Base-by-base conservation (phyloP, 352 stramenopile genomes). In the Thraustotheca clavata region DNA sequence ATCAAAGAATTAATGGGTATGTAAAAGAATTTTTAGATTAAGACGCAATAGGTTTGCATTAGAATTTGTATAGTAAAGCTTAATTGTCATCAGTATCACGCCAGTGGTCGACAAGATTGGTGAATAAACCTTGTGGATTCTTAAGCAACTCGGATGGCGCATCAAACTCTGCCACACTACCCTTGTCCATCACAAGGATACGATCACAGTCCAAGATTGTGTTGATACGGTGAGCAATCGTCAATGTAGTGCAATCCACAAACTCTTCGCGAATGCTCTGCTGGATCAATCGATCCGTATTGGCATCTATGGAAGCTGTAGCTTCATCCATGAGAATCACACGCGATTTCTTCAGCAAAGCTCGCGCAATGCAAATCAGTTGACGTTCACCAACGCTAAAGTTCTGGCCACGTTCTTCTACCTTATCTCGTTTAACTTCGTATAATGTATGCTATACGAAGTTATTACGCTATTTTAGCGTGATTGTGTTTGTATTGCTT, bases 261-360 rank as follows among this genome's bases (percentile, higher is more conserved):
- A 98, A 98, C 35, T 94, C 88, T 49, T 90, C 72, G 32, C 90
- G 75, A 61, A 97, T 94, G n/a, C 73, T 78, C 12, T 71, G 31
- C 46, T 81, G 76, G 48, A 91, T 92, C 14, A 74, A 63, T 11
- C 68, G 60, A 73, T 96, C 87, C 32, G 73, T 79, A 14, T 71
- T 80, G 43, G 72, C 76, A 62, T 96, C 89, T 39, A 96, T 94
- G 9, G 86, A 93, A 11, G 89, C 89, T 7, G 96, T 99, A 4
- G 96, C 96, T 73, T 99, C 97, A 67, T 99, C 97, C 82, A 99
- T 97, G 1, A 99, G 71, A 38, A 99, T 86, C 33, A 99, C 95
- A 11, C 73, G 69, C 49, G 90, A 93, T 26, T 95, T 83, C 36
- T 87, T 86, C 1, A 99, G 74, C 49, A 99, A 71, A 12, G 96